Conservation (phyloP, 495 filamentous ascomycete genomes). For the Chaetomidium leptoderma region DNA sequence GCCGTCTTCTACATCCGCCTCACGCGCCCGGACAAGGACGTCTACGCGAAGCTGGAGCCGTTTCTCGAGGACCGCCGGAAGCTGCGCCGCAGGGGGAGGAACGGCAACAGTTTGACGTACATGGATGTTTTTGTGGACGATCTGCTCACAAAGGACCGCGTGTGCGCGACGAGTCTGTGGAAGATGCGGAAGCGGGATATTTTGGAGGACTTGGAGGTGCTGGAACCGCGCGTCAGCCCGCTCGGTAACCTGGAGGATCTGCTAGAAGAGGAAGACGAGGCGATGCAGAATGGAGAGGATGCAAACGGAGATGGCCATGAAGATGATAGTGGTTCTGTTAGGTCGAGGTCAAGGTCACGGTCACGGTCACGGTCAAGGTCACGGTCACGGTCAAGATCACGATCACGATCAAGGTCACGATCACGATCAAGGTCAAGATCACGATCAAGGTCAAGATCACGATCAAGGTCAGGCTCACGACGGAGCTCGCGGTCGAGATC, state of each 20-base stretch:
- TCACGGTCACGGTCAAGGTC: slow-evolving; percentile 19
- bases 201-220: slow-evolving; percentile 81
- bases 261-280: slow-evolving; percentile 57
- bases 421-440: slow-evolving; percentile 24
- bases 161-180: slow-evolving; percentile 89
- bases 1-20: slow-evolving; percentile 91
- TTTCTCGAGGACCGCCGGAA: slow-evolving; percentile 80
- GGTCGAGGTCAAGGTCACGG: slow-evolving; percentile 19
- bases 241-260: slow-evolving; percentile 82
- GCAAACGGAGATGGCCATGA: slow-evolving; percentile 24
- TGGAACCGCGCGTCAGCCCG: slow-evolving; percentile 83
- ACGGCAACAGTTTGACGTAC: slow-evolving; percentile 67
- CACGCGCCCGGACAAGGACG: slow-evolving; percentile 74
- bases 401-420: slow-evolving; percentile 8
- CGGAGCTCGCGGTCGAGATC: slow-evolving; percentile 22
- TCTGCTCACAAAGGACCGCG: slow-evolving; percentile 79
- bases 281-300: slow-evolving; percentile 35
- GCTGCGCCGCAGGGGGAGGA: slow-evolving; percentile 66
- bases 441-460: slow-evolving; percentile 14
- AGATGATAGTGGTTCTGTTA: slow-evolving; percentile 17
- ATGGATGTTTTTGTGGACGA: slow-evolving; percentile 96
- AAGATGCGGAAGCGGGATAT: slow-evolving; percentile 78
- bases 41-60: slow-evolving; percentile 78
- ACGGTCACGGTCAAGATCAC: slow-evolving; percentile 11
- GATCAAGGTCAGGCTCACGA: slow-evolving; percentile 8